phyloP scores from a whole-genome alignment of 495 filamentous ascomycete genomes.

The Lophium mytilinum region DNA sequence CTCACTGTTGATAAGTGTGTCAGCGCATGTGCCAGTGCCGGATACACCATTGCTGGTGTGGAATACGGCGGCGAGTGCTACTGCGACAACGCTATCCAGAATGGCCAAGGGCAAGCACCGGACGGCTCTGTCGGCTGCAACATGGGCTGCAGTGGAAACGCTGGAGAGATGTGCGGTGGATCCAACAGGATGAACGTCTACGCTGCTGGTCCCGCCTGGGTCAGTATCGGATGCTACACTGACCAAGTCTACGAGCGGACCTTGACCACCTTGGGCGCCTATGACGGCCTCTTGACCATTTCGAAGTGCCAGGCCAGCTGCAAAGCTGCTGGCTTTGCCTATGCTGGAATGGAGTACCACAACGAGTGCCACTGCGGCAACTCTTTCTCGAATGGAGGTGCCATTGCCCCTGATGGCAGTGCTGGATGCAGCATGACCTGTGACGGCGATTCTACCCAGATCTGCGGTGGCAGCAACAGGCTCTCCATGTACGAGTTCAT shows the following conservation, averaged over 20 bases:
- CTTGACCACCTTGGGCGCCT: not conserved
- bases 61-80: not conserved
- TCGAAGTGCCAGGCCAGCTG: constrained; percentile 3
- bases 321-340: constrained; percentile 1
- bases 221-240: constrained; percentile 2
- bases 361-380: constrained; percentile 28
- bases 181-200: constrained; percentile 5
- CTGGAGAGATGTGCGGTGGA: constrained; percentile 7
- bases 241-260: constrained; percentile 1
- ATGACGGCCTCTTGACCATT: constrained; percentile 5
- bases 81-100: constrained; percentile 7
- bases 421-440: constrained; percentile 22
- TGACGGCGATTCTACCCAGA: constrained; percentile 3
- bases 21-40: not conserved
- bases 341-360: constrained; percentile 16
- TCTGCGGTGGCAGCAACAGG: constrained; percentile 10
- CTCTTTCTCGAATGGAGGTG: constrained; percentile 16
- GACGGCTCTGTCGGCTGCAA: constrained; percentile 13
- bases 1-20: not conserved
- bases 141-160: constrained; percentile 8
- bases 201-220: not conserved
- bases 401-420: constrained; percentile 20
- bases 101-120: not conserved
- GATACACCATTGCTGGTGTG: not conserved
- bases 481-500: constrained; percentile 2